Conservation (phyloP, 768 basidiomycete genomes). For the Psilocybe cubensis region DNA sequence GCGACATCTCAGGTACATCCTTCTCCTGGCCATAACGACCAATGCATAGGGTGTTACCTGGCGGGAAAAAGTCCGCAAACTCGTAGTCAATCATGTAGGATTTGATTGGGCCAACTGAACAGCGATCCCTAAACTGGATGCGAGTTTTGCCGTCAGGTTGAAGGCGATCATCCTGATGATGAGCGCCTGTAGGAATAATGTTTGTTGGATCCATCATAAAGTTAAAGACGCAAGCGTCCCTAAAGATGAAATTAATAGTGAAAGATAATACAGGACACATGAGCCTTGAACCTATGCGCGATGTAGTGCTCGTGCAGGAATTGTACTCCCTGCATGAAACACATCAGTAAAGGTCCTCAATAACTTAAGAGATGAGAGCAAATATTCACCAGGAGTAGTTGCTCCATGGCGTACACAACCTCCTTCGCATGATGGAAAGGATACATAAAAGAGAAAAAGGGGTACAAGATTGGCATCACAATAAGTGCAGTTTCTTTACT, state of each 20-base stretch:
- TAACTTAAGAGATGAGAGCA: background rate
- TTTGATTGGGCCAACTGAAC: conserved; percentile 24
- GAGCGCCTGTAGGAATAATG: conserved; percentile 19
- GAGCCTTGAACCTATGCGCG: conserved; percentile 13
- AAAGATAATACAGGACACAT: background rate
- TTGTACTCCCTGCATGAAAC: conserved; percentile 18
- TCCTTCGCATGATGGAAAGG: no score
- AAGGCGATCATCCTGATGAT: conserved; percentile 1
- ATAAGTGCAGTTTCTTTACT: no score
- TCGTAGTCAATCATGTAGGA: conserved; percentile 34
- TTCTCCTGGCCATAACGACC: conserved; percentile 22
- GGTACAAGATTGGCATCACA: no score
- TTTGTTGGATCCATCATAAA: conserved; percentile 20
- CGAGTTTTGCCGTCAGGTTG: background rate
- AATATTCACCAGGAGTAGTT: background rate
- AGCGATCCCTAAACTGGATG: conserved; percentile 11
- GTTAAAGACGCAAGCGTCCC: conserved; percentile 24
- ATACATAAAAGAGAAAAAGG: no score
- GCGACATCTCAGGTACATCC: conserved; percentile 28
- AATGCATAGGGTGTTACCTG: background rate
- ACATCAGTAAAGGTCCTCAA: background rate
- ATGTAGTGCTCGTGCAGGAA: conserved; percentile 25
- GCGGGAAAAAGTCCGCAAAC: conserved; percentile 6
- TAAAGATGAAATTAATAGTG: conserved; percentile 1
- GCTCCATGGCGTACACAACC: background rate